phyloP scores from a whole-genome alignment of 2,329 filamentous ascomycete genomes.

The Zymoseptoria pseudotritici region DNA sequence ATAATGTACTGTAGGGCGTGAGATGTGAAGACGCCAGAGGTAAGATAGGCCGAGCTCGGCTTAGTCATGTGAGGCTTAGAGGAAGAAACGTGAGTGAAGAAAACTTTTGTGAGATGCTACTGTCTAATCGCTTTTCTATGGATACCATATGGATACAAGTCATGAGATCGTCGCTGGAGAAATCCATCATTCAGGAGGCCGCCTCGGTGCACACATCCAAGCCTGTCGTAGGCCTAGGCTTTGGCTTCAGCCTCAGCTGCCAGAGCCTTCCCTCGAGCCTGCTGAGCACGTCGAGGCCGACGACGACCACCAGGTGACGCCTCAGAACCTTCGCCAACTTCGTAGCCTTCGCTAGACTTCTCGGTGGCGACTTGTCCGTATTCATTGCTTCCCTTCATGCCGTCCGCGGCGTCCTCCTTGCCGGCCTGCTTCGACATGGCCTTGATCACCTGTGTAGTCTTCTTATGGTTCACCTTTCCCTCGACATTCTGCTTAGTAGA shows the following conservation, averaged over 20 bases:
- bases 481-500: too few species aligned
- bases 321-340: background rate
- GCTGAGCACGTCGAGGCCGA: constrained; percentile 7
- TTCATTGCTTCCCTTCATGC: background rate
- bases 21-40: background rate
- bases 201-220: background rate
- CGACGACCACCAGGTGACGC: constrained; percentile 2
- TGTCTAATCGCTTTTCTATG: background rate
- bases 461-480: too few species aligned
- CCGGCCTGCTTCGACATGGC: too few species aligned
- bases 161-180: background rate
- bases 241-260: background rate
- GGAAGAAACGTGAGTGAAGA: background rate
- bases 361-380: background rate
- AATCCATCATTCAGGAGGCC: background rate
- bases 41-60: background rate
- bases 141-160: background rate
- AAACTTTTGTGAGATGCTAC: background rate
- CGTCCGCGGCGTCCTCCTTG: too few species aligned
- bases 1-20: background rate
- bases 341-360: background rate
- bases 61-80: background rate
- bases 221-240: background rate
- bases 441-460: too few species aligned
- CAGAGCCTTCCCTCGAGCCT: constrained; percentile 1